Percentiles rank a stretch among this genome's conserved stretches.
These are phyloP conservation scores for Kickxella alabastrina DNA, from an alignment of 192 early-diverging fungal species.

Conservation along the genomic window DNA sequence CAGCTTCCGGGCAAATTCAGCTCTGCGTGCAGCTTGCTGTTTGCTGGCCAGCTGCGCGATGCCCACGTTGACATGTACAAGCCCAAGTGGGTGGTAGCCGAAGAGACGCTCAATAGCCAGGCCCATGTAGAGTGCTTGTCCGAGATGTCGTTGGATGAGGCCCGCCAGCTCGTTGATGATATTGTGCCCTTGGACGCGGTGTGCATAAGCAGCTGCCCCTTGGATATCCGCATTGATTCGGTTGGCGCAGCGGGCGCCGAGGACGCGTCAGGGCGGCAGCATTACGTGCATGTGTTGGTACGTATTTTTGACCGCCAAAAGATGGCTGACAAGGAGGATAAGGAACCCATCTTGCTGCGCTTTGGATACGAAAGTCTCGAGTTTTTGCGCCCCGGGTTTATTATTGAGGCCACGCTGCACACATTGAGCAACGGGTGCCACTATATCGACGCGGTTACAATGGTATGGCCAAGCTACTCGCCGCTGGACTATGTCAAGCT, in stretches of 20 bases:
- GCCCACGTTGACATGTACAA: constrained; percentile 15
- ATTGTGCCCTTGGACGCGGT: constrained; percentile 9
- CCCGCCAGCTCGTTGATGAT: constrained; percentile 8
- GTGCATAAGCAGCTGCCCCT: constrained; percentile 18
- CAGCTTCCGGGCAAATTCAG: constrained; percentile 37
- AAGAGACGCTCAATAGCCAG: not conserved
- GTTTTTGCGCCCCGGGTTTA: constrained; percentile 20
- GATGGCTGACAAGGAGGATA: constrained; percentile 9
- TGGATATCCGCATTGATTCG: constrained; percentile 21
- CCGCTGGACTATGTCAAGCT: constrained; percentile 31
- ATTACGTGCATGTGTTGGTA: not conserved
- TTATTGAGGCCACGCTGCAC: constrained; percentile 42
- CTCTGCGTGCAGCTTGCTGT: constrained; percentile 36
- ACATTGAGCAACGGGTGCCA: constrained; percentile 24
- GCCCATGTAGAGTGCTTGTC: not conserved
- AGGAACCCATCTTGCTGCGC: constrained; percentile 14
- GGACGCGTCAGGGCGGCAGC: not conserved
- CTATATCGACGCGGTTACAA: constrained; percentile 44
- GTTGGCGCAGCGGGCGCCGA: constrained; percentile 3
- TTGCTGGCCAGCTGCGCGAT: constrained; percentile 24
- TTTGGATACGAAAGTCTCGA: constrained; percentile 18
- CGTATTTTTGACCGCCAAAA: constrained; percentile 21
- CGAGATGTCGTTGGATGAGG: constrained; percentile 10
- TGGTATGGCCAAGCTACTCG: constrained; percentile 50
- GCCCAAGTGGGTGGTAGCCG: constrained; percentile 40